Conservation (phyloP, 2,329 filamentous ascomycete genomes). For the Aspergillus bombycis region DNA sequence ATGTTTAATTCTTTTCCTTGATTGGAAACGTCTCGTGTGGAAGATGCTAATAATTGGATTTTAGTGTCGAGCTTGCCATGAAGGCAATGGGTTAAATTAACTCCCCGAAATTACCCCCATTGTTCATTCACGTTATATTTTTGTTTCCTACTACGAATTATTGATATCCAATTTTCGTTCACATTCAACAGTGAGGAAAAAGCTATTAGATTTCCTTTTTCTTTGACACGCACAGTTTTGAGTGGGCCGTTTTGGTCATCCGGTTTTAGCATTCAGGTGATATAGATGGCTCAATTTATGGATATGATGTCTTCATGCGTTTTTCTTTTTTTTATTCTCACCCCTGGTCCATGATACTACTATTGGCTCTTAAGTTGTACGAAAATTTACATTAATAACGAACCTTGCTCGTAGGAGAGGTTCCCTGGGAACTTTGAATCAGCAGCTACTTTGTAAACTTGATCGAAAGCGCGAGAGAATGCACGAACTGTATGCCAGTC, state of each 20-base stretch:
- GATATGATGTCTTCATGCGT: background rate
- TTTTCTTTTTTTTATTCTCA: background rate
- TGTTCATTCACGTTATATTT: slow-evolving; percentile 12
- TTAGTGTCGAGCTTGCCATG: slow-evolving; percentile 52
- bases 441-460: background rate
- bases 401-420: background rate
- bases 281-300: slow-evolving; percentile 4
- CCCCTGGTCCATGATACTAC: background rate
- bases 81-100: slow-evolving; percentile 45
- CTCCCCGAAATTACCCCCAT: slow-evolving; percentile 8
- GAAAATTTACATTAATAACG: background rate
- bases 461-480: background rate
- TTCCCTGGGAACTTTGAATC: background rate
- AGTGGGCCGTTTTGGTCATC: slow-evolving; percentile 4
- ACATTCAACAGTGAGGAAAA: slow-evolving; percentile 24
- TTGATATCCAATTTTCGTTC: slow-evolving; percentile 28
- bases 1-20: slow-evolving; percentile 28
- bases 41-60: slow-evolving; percentile 14
- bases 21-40: background rate
- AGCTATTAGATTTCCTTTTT: slow-evolving; percentile 11
- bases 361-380: background rate
- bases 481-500: background rate
- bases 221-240: background rate
- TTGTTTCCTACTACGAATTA: slow-evolving; percentile 8
- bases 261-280: background rate